Evolutionary conservation across 2,329 filamentous ascomycete genomes (phyloP), one percentile per base, ranked within the genome.

Genomic region (Blastomyces parvus): DNA sequence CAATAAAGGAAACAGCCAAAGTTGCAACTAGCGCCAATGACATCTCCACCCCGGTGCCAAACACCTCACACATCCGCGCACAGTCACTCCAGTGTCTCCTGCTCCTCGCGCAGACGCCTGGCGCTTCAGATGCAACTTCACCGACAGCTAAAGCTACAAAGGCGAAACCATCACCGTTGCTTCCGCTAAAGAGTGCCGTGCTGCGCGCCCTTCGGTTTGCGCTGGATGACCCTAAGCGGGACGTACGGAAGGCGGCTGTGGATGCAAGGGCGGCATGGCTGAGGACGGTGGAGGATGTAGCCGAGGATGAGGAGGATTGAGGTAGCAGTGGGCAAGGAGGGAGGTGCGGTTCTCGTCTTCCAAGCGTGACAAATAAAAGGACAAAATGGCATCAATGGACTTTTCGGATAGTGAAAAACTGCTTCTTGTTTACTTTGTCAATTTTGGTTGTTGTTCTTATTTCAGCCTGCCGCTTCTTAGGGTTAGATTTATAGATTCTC

Each of bases 181-280:
- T 88, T 22, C 81, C 83, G 9, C 83, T 84, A 64, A 81, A 84
- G 67, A 77, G 76, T 59, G 78, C 82, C 59, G 84, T 88, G 9
- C 76, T 86, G 58, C 82, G 82, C 69, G 78, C 80, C 27, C 72
- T 88, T 68, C 76, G 79, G 55, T 72, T 69, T 19, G 81, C 83
- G 33, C 70, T 88, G 66, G 86, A 88, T 75, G 86, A 88, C 73
- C 77, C 77, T 40, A 87, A 84, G 75, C 77, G 86, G 65, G 80
- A 81, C 70, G 86, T 88, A 11, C 78, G 86, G 52, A 81, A 83
- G 66, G 83, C 84, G 64, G 86, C 85, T 17, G 85, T 87, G 33
- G 81, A 81, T 74, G 86, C 84, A 66, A 74, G 84, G 60, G 80
- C 77, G n/a, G 82, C 79, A 62, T 88, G 85, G 85, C 71, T 86